These are phyloP conservation scores for Pulveroboletus sp. DNA, from an alignment of 768 basidiomycete genomes.

Conservation along the genomic window DNA sequence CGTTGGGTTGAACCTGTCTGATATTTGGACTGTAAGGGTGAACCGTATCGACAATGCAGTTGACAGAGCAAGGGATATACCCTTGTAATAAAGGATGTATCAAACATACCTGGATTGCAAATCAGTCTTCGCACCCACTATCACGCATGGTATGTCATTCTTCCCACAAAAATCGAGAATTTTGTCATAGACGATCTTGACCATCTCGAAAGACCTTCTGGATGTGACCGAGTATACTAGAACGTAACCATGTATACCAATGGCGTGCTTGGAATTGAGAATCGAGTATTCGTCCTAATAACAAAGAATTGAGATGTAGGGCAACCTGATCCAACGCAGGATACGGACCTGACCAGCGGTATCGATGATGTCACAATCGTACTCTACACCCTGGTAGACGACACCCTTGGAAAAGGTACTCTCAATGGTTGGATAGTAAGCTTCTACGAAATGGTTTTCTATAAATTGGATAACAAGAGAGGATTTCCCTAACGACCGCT, in stretches of 20 bases:
- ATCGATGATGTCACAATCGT: conserved; percentile 96
- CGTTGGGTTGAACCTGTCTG: conserved; percentile 71
- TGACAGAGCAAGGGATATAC: conserved; percentile 10
- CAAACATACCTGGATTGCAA: conserved; percentile 64
- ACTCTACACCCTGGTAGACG: conserved; percentile 83
- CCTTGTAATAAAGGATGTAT: conserved; percentile 5
- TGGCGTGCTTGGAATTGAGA: conserved; percentile 88
- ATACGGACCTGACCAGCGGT: conserved; percentile 87
- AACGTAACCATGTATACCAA: conserved; percentile 96
- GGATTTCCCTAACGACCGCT: conserved; percentile 72
- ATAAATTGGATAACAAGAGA: conserved; percentile 92
- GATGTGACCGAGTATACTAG: conserved; percentile 94
- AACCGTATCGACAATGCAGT: conserved; percentile 16
- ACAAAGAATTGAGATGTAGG: conserved; percentile 4
- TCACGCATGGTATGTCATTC: conserved; percentile 84
- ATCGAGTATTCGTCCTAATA: conserved; percentile 87
- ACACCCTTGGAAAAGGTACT: conserved; percentile 82
- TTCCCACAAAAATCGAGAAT: conserved; percentile 84
- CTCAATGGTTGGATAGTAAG: conserved; percentile 96
- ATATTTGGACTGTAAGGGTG: conserved; percentile 36
- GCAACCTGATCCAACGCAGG: not conserved
- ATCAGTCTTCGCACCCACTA: conserved; percentile 92
- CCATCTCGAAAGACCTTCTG: conserved; percentile 89
- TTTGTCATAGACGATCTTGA: conserved; percentile 90
- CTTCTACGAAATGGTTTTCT: conserved; percentile 86